Percentiles rank a stretch among this genome's conserved stretches.
Conservation (phyloP, 2,329 filamentous ascomycete genomes). For the Acephala macrosclerotiorum region DNA sequence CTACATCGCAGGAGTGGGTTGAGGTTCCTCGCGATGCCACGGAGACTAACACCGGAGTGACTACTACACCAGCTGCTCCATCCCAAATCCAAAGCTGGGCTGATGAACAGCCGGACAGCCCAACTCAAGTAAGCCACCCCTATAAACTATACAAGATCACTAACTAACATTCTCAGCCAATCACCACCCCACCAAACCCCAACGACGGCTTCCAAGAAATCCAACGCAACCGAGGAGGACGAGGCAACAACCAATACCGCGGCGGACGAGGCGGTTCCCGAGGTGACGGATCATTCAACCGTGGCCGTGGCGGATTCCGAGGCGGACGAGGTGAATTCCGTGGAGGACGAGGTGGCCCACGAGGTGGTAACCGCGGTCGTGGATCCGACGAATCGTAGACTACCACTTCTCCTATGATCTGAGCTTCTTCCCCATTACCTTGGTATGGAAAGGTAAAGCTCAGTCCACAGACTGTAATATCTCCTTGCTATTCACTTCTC, state of each 20-base stretch:
- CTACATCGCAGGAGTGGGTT: slow-evolving; percentile 46
- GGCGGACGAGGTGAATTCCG: slow-evolving; percentile 43
- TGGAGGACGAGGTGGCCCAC: slow-evolving; percentile 34
- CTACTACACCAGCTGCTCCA: slow-evolving; percentile 61
- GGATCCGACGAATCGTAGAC: slow-evolving; percentile 35
- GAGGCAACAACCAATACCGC: slow-evolving; percentile 54
- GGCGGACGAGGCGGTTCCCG: slow-evolving; percentile 49
- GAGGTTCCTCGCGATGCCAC: slow-evolving; percentile 76
- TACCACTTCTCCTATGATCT: slow-evolving; percentile 13
- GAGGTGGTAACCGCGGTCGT: slow-evolving; percentile 36
- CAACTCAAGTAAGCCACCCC: slow-evolving; percentile 49
- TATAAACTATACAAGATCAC: neutral
- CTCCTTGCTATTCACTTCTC: slow-evolving; percentile 33
- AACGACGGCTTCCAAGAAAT: slow-evolving; percentile 79
- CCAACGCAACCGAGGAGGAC: slow-evolving; percentile 59
- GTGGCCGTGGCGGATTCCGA: too few relatives aligned
- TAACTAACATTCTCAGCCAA: slow-evolving; percentile 36
- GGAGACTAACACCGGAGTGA: slow-evolving; percentile 74
- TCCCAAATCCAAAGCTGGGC: slow-evolving; percentile 78
- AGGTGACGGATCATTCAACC: slow-evolving; percentile 44
- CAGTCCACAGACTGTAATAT: slow-evolving; percentile 33
- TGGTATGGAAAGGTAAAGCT: slow-evolving; percentile 20
- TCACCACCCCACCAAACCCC: slow-evolving; percentile 47
- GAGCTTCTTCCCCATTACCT: slow-evolving; percentile 7
- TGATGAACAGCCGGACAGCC: slow-evolving; percentile 73